Evolutionary conservation across 352 stramenopile species (phyloP).

Genomic region (Globisporangium viniferum): DNA sequence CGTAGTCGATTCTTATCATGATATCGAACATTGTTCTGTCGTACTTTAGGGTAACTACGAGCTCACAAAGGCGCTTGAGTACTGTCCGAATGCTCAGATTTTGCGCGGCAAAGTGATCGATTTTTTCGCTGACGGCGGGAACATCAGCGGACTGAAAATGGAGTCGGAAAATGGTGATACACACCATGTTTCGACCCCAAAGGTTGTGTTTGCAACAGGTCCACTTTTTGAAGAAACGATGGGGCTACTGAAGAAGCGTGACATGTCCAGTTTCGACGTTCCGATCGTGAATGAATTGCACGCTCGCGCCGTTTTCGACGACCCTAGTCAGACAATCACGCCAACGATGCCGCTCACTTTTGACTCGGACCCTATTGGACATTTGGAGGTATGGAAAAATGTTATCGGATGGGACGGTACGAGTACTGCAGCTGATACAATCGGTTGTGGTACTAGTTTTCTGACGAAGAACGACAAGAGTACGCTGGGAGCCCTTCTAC

Average conservation of each 20-base stretch:
- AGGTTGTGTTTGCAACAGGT: slow-evolving; percentile 68
- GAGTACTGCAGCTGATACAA: not conserved
- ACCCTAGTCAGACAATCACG: slow-evolving; percentile 50
- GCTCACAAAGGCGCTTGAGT: slow-evolving; percentile 60
- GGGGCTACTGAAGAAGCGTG: slow-evolving; percentile 46
- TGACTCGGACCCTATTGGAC: slow-evolving; percentile 63
- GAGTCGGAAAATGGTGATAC: slow-evolving; percentile 46
- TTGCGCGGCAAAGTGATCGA: slow-evolving; percentile 61
- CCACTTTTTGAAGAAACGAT: slow-evolving; percentile 69
- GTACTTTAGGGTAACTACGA: slow-evolving; percentile 44
- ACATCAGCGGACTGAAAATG: slow-evolving; percentile 55
- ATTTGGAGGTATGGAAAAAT: slow-evolving; percentile 39
- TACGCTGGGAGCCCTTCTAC: slow-evolving; percentile 36
- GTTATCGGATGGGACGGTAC: not conserved
- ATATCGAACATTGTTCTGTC: not conserved
- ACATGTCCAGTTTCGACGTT: slow-evolving; percentile 50
- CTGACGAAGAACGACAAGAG: slow-evolving; percentile 42
- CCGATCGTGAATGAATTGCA: slow-evolving; percentile 78
- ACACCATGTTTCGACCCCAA: slow-evolving; percentile 54
- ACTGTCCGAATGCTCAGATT: slow-evolving; percentile 53
- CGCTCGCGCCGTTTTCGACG: slow-evolving; percentile 61
- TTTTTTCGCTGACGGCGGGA: slow-evolving; percentile 44
- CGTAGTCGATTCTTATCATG: not conserved
- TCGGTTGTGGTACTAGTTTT: slow-evolving; percentile 29
- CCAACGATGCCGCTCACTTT: slow-evolving; percentile 67